A percentile compares a stretch with the other conserved stretches of the same genome.
Conservation (phyloP, 2,329 filamentous ascomycete species). For the Fonsecaea pugnacius region DNA sequence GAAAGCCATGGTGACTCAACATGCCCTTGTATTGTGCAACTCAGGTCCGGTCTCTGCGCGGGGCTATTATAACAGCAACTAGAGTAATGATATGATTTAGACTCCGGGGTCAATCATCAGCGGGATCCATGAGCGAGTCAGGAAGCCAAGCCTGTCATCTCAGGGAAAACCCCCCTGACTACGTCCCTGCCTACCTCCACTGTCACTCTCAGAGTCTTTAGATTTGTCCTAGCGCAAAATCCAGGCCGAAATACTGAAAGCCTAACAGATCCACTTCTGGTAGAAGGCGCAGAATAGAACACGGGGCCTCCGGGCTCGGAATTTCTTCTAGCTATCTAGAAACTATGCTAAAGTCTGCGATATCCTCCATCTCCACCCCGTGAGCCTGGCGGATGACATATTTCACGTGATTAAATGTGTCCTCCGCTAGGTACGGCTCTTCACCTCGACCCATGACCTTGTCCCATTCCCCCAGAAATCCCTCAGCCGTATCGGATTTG, state of each 20-base stretch:
- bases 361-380: constrained; percentile 26
- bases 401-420: constrained; percentile 23
- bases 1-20: background rate
- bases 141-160: background rate
- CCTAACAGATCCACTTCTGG: background rate
- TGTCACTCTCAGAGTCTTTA: background rate
- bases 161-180: background rate
- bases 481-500: constrained; percentile 22
- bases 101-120: background rate
- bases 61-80: background rate
- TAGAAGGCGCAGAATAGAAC: background rate
- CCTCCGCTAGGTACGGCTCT: constrained; percentile 16
- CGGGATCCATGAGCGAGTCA: background rate
- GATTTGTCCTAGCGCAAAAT: background rate
- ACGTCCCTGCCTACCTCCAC: background rate
- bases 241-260: background rate
- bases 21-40: background rate
- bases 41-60: background rate
- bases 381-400: constrained; percentile 24
- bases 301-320: background rate
- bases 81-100: background rate
- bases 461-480: constrained; percentile 21
- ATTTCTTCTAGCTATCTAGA: background rate
- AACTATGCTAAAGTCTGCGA: constrained; percentile 20
- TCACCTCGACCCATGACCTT: constrained; percentile 24